Percentiles rank a stretch among this genome's conserved stretches.
These are phyloP conservation scores for Metroxylon sagu DNA, from an alignment of 176 grass and related monocot genomes.

Conservation along the genomic window DNA sequence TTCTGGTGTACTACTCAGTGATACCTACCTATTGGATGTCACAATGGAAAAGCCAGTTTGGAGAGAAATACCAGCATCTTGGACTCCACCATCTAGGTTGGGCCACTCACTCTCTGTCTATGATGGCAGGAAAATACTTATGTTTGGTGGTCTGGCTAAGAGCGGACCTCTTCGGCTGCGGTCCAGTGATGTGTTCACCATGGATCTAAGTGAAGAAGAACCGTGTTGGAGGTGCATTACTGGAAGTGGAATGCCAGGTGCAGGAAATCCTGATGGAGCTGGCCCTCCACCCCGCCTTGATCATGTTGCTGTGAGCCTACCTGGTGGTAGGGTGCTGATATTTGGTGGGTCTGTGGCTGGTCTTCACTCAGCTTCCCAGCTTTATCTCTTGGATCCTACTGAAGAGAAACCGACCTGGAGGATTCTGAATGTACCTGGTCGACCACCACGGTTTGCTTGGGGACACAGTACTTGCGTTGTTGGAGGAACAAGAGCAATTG, in stretches of 20 bases:
- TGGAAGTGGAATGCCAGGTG: slow-evolving; percentile 15
- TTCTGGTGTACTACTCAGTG: slow-evolving; percentile 16
- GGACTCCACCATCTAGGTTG: slow-evolving; percentile 16
- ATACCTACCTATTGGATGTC: slow-evolving; percentile 11
- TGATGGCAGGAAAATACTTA: slow-evolving; percentile 10
- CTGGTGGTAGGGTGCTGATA: slow-evolving; percentile 13
- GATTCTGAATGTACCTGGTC: slow-evolving; percentile 16
- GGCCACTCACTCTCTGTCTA: slow-evolving; percentile 14
- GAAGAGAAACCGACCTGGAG: slow-evolving; percentile 16
- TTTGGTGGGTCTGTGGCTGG: slow-evolving; percentile 17
- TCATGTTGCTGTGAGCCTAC: slow-evolving; percentile 16
- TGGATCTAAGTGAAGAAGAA: slow-evolving; percentile 15
- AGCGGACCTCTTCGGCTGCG: slow-evolving; percentile 12
- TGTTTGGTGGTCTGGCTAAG: slow-evolving; percentile 15
- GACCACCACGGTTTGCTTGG: slow-evolving; percentile 12
- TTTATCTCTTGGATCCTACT: slow-evolving; percentile 16
- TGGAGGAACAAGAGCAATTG: slow-evolving; percentile 18
- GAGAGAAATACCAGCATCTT: slow-evolving; percentile 16
- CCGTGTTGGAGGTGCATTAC: slow-evolving; percentile 19
- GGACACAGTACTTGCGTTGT: slow-evolving; percentile 16
- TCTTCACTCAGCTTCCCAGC: slow-evolving; percentile 19
- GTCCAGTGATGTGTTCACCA: slow-evolving; percentile 16
- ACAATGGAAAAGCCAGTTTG: slow-evolving; percentile 19
- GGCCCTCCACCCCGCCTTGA: slow-evolving; percentile 18
- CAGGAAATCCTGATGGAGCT: slow-evolving; percentile 10